Base-by-base conservation (phyloP, 164 flowering plant species). In the Platanus orientalis region DNA sequence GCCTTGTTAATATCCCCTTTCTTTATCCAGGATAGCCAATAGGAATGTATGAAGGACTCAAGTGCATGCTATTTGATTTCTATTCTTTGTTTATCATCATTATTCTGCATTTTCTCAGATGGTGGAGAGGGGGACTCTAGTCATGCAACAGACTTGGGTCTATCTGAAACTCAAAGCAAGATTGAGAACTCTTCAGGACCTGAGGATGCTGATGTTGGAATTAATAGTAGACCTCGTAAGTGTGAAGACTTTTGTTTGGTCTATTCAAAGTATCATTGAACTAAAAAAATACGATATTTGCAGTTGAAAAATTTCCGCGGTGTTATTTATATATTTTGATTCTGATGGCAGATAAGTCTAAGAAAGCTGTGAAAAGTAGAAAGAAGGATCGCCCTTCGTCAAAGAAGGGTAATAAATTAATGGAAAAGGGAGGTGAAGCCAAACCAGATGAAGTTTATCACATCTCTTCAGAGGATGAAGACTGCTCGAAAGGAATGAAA, bases 401-500 rank as follows among this genome's bases (percentile, higher is more conserved):
- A 30, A 60, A 63, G 44, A 61, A 69, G n/a, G 70, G 24, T 58
- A 49, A 54, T 52, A 69, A 66, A 20, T 28, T 50, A n/a, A 20
- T 10, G 63, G 75, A 66, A 16, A 72, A 61, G 53, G 65, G 39
- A 36, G 61, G 16, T 49, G 79, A 65, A 42, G 69, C 59, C 62
- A 70, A 34, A 47, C 61, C 64, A 19, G 78, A 76, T 40, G 89
- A 76, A 25, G 88, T 88, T 69, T 81, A 82, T 79, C 68, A 73
- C 28, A 78, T 93, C 36, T 80, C 96, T 59, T 88, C 94, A 58
- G 92, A 79, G 30, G 94, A 88, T 65, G 90, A 83, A 44, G 96
- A 88, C 73, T 62, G 69, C 78, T 79, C 92, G 10, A 82, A 71
- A 75, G 98, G 98, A 79, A 90, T 93, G 94, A 87, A 77, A 80